These are phyloP conservation scores for Dichomitus squalens DNA, from an alignment of 1,284 basidiomycete species.

Conservation along the genomic window DNA sequence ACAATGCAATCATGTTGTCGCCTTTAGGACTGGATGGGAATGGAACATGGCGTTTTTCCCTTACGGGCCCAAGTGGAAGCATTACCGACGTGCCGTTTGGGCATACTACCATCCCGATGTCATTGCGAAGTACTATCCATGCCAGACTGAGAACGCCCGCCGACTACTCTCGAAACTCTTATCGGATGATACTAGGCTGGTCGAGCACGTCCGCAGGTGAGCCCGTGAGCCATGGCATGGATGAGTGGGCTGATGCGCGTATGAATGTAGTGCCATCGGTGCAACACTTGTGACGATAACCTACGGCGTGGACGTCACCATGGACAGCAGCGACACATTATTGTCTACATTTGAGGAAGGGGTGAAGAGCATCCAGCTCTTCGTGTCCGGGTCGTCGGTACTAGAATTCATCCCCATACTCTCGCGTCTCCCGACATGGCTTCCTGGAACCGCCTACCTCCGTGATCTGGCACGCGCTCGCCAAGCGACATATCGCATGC, in stretches of 20 bases:
- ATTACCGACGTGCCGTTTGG: background rate
- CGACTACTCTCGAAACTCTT: background rate
- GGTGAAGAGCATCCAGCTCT: conserved; percentile 2
- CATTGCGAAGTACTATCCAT: background rate
- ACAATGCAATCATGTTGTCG: no score
- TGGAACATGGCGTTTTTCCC: background rate
- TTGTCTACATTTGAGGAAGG: conserved; percentile 11
- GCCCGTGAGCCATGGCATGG: background rate
- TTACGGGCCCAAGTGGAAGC: background rate
- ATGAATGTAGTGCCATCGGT: conserved; percentile 1
- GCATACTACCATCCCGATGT: background rate
- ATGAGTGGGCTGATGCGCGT: background rate
- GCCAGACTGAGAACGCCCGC: background rate
- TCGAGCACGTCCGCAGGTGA: background rate
- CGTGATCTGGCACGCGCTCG: background rate
- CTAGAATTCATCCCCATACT: no score
- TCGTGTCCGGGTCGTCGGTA: conserved; percentile 12
- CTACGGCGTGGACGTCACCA: conserved; percentile 17
- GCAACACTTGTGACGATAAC: conserved; percentile 15
- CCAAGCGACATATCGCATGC: background rate
- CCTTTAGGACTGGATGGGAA: no score
- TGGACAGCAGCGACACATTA: conserved; percentile 8
- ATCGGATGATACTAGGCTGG: background rate
- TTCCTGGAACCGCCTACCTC: conserved; percentile 26
- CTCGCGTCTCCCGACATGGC: background rate